Base-by-base conservation (phyloP, 2,329 filamentous ascomycete species). In the Calonectria hawksworthii region DNA sequence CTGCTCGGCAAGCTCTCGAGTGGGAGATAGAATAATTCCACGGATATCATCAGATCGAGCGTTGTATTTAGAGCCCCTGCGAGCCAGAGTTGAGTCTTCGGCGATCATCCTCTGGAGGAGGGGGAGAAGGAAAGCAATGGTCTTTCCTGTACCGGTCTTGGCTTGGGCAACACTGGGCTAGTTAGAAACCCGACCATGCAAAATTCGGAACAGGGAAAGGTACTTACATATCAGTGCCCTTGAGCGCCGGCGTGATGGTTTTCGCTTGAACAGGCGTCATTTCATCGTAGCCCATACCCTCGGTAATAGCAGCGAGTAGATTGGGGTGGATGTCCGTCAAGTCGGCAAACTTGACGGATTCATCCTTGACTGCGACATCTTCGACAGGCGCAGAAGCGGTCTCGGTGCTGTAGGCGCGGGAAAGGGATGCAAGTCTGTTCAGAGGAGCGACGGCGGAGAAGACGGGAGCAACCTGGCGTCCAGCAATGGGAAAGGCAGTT, bases 81-180 rank as follows among this genome's bases (percentile, higher is more conserved):
- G 83, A 68, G 90, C 92, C 41, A 98, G 89, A 0, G 87, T 85
- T 1, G 92, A 91, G 77, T 95, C 91, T 74, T 89, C 86, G 26
- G 86, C 84, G 75, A 98, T 87, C 82, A 98, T 94, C 74, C 93
- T 93, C 84, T 98, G 95, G 68, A 99, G 87, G 10, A 96, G 88
- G 66, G 97, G 97, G 9, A 99, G 86, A 30, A 99, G 89, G 88
- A 99, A 99, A 44, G 95, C 97, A 72, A 99, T 87, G 0, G 97
- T 99, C 87, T 99, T 99, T 83, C 97, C 97, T 5, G 97, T 99
- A 83, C 97, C 97, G 11, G 97, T 99, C 87, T 95, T 98, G 74
- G 97, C 97, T 87, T 99, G 97, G 61, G 96, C 97, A 78, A 99
- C 90, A 80, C 94, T 95, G 23, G 44, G 67, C 84, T 82, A 81